Percentiles rank a stretch among this genome's conserved stretches.
Conservation (phyloP, 208 protist species). For the Trypanosoma avium region DNA sequence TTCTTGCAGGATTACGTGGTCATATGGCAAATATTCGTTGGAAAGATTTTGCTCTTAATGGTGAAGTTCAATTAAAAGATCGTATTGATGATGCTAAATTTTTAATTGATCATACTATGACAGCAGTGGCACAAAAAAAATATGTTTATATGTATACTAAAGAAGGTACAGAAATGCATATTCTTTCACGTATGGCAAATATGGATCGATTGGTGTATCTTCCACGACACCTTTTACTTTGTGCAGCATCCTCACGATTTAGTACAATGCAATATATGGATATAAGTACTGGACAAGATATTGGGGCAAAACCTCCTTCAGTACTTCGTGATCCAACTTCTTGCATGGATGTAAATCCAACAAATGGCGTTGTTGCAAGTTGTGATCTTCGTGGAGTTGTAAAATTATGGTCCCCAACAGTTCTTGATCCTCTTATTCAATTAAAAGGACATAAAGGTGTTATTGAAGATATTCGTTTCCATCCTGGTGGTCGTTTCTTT, state of each 20-base stretch:
- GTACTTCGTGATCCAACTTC: conserved; percentile 81
- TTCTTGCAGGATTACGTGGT: conserved; percentile 94
- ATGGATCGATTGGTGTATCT: conserved; percentile 95
- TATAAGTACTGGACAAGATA: conserved; percentile 92
- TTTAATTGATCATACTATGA: conserved; percentile 97
- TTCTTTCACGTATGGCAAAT: conserved; percentile 94
- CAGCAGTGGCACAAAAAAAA: conserved; percentile 98
- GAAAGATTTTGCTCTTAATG: conserved; percentile 88
- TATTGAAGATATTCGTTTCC: conserved; percentile 84
- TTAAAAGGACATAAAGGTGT: conserved; percentile 93
- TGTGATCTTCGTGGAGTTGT: conserved; percentile 94
- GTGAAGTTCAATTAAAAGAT: conserved; percentile 95
- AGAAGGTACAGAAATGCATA: conserved; percentile 96
- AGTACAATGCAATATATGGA: conserved; percentile 95
- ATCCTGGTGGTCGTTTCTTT: conserved; percentile 93
- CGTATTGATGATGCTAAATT: conserved; percentile 93
- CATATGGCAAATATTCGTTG: conserved; percentile 96
- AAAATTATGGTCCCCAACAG: conserved; percentile 96
- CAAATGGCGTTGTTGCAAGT: conserved; percentile 93
- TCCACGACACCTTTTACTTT: conserved; percentile 97
- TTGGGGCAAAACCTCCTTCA: conserved; percentile 81
- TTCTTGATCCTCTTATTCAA: conserved; percentile 94
- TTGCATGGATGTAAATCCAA: conserved; percentile 90
- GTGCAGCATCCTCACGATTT: conserved; percentile 77
- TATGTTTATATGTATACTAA: conserved; percentile 99